Conservation (phyloP, 352 stramenopile genomes). For the Peronospora destructor region DNA sequence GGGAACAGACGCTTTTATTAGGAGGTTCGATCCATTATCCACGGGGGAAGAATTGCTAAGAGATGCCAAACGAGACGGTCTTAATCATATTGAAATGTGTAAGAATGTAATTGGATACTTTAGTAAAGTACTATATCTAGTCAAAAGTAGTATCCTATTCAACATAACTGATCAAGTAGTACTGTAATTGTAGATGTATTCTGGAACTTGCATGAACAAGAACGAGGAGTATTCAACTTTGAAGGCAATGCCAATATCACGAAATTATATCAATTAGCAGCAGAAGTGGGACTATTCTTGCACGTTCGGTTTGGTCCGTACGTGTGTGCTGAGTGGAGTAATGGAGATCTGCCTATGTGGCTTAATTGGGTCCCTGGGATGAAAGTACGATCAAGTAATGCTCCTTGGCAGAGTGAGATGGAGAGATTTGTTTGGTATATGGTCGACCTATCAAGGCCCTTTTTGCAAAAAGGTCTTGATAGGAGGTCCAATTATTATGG, state of each 20-base stretch:
- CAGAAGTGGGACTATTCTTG: slow-evolving; percentile 50
- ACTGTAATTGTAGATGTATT: slow-evolving; percentile 45
- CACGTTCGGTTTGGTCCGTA: slow-evolving; percentile 67
- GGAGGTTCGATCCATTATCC: slow-evolving; percentile 67
- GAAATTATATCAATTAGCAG: slow-evolving; percentile 51
- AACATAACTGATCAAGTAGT: background rate
- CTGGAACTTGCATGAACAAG: slow-evolving; percentile 64
- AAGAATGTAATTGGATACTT: slow-evolving; percentile 15
- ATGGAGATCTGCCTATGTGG: slow-evolving; percentile 57
- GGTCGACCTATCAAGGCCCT: slow-evolving; percentile 54
- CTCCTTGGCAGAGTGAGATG: slow-evolving; percentile 44
- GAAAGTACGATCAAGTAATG: slow-evolving; percentile 46
- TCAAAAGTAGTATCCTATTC: too few relatives aligned
- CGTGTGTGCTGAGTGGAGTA: slow-evolving; percentile 60
- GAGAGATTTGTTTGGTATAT: slow-evolving; percentile 55
- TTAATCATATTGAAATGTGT: slow-evolving; percentile 76
- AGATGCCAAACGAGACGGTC: slow-evolving; percentile 60
- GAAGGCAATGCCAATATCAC: slow-evolving; percentile 45
- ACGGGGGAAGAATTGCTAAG: slow-evolving; percentile 43
- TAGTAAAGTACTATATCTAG: background rate
- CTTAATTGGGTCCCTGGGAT: slow-evolving; percentile 42
- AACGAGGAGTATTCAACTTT: slow-evolving; percentile 50
- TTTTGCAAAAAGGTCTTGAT: slow-evolving; percentile 47
- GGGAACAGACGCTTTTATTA: slow-evolving; percentile 47
- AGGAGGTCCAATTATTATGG: slow-evolving; percentile 65